Conservation (phyloP, 805 yeast species). For the Ogataea wickerhamii region DNA sequence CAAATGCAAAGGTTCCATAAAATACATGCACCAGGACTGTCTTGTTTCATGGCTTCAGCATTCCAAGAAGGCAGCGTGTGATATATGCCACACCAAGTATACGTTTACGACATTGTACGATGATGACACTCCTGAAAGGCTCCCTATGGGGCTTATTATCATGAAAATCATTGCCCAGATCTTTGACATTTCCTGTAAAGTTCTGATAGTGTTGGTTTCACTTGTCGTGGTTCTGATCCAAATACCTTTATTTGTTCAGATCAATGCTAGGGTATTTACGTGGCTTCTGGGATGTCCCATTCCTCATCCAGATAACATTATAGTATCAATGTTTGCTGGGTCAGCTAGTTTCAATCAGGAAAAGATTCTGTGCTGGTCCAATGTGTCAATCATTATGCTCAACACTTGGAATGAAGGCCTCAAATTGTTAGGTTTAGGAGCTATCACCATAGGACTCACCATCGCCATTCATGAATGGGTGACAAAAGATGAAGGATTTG, state of each 20-base stretch:
- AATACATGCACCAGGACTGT: conserved; percentile 91
- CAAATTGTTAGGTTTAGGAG: conserved; percentile 18
- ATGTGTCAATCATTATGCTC: conserved; percentile 4
- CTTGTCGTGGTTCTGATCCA: conserved; percentile 44
- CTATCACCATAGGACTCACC: conserved; percentile 18
- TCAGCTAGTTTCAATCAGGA: conserved; percentile 15
- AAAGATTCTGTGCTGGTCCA: conserved; percentile 4
- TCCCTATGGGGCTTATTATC: conserved; percentile 53
- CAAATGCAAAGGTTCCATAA: conserved; percentile 89
- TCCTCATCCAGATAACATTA: conserved; percentile 34
- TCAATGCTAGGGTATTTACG: conserved; percentile 50
- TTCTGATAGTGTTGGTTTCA: conserved; percentile 33
- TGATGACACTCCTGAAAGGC: conserved; percentile 43
- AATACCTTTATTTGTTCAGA: conserved; percentile 56
- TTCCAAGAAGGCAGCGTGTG: conserved; percentile 67
- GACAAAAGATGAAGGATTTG: conserved; percentile 64
- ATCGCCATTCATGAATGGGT: conserved; percentile 58
- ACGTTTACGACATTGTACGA: conserved; percentile 43
- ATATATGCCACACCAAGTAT: conserved; percentile 79
- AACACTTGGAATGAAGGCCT: conserved; percentile 18
- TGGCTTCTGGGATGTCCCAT: conserved; percentile 54
- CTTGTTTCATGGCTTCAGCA: conserved; percentile 81
- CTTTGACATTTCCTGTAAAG: conserved; percentile 8
- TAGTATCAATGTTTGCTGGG: conserved; percentile 40
- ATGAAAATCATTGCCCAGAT: conserved; percentile 30